A percentile compares a stretch with the other conserved stretches of the same genome.
These are phyloP conservation scores for Cercospora sojina DNA, from an alignment of 2,329 filamentous ascomycete genomes.

Conservation along the genomic window DNA sequence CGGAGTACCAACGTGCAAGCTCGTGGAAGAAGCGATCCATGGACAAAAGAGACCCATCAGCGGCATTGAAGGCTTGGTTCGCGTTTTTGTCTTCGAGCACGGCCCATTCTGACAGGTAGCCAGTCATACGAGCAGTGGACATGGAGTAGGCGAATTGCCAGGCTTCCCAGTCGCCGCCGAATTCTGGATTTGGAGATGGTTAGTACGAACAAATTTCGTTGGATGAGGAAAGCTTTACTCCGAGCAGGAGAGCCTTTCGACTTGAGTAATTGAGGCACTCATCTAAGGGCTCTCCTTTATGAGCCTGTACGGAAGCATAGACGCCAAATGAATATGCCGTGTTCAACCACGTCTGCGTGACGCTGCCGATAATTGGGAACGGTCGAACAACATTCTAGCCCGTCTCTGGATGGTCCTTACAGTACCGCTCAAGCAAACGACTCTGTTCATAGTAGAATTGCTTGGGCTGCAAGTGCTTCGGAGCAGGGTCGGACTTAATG, in stretches of 20 bases:
- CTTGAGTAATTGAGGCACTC: neutral
- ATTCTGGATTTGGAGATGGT: constrained; percentile 36
- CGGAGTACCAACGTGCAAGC: constrained; percentile 9
- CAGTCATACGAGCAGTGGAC: constrained; percentile 48
- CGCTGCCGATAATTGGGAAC: constrained; percentile 48
- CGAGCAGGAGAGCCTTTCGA: too few species aligned
- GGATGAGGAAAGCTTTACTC: too few species aligned
- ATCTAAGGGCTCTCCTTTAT: constrained; percentile 35
- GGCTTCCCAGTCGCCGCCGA: constrained; percentile 43
- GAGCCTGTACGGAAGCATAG: constrained; percentile 48
- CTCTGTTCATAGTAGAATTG: constrained; percentile 57
- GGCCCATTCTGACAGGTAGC: constrained; percentile 51
- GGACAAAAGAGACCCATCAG: constrained; percentile 46
- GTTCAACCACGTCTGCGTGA: constrained; percentile 52
- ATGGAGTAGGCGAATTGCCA: constrained; percentile 47
- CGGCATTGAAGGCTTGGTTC: constrained; percentile 50
- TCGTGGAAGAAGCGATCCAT: constrained; percentile 38
- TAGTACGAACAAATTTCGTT: too few species aligned
- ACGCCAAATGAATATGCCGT: constrained; percentile 47
- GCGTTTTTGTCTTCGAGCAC: constrained; percentile 42
- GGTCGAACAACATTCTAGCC: constrained; percentile 50
- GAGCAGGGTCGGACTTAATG: constrained; percentile 47
- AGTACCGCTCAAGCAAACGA: constrained; percentile 46
- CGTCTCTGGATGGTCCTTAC: constrained; percentile 34
- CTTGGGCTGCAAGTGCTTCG: constrained; percentile 47